Evolutionary conservation across 805 yeast species (phyloP).

Genomic region (Schwanniomyces polymorphus): DNA sequence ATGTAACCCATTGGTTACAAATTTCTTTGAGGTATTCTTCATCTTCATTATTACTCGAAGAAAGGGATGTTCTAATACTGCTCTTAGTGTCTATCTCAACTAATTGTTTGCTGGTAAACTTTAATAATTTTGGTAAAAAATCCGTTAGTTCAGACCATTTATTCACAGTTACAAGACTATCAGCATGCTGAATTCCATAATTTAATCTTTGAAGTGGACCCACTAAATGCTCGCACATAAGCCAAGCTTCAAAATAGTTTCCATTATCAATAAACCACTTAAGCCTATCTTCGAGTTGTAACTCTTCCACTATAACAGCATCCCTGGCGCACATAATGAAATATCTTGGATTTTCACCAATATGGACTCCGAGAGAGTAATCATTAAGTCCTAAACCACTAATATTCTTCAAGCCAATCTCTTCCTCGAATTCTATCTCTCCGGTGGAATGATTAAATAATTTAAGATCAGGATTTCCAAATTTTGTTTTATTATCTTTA

Average conservation of each 20-base stretch:
- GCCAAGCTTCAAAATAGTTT: constrained; percentile 72
- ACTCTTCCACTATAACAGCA: constrained; percentile 71
- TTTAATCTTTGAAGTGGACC: constrained; percentile 49
- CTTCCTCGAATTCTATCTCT: constrained; percentile 77
- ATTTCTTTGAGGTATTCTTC: constrained; percentile 24
- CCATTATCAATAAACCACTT: constrained; percentile 67
- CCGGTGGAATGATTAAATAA: constrained; percentile 65
- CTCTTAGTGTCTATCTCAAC: constrained; percentile 32
- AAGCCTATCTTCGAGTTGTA: constrained; percentile 67
- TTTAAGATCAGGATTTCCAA: constrained; percentile 70
- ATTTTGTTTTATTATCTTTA: constrained; percentile 17
- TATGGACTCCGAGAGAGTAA: constrained; percentile 61
- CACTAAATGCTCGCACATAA: constrained; percentile 61
- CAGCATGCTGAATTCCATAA: constrained; percentile 60
- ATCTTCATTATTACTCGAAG: constrained; percentile 10
- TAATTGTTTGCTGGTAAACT: constrained; percentile 16
- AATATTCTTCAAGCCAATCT: constrained; percentile 60
- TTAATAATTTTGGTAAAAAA: constrained; percentile 37
- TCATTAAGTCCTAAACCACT: constrained; percentile 75
- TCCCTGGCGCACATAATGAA: constrained; percentile 79
- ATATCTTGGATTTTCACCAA: constrained; percentile 48
- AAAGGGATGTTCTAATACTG: constrained; percentile 22
- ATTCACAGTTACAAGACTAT: constrained; percentile 38
- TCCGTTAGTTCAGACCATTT: constrained; percentile 58
- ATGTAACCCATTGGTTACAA: constrained; percentile 58